These are phyloP conservation scores for Coffea eugenioides DNA, from an alignment of 257 asterid species.

Conservation along the genomic window DNA sequence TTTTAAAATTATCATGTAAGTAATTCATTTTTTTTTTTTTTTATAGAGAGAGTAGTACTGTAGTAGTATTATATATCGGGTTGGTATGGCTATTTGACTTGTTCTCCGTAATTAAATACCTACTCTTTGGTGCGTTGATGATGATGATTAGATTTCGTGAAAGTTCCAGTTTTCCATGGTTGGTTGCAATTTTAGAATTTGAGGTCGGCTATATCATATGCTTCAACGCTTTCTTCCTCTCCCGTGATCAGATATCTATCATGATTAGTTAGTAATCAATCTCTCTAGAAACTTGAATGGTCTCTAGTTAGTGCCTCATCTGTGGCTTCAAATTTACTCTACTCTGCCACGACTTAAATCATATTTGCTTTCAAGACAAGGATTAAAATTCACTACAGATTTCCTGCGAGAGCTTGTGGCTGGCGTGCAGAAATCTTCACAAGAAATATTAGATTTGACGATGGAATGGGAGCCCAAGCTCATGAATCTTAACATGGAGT, in stretches of 20 bases:
- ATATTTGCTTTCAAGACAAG: neutral
- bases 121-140: neutral
- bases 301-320: neutral
- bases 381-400: too few species aligned
- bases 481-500: neutral
- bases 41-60: neutral
- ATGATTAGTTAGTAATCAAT: too few species aligned
- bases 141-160: neutral
- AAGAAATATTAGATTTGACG: too few species aligned
- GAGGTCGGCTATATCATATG: neutral
- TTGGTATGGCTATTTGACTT: neutral
- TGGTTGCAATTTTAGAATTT: neutral
- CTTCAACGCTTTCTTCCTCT: too few species aligned
- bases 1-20: neutral
- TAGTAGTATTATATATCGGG: neutral
- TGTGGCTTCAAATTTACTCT: neutral
- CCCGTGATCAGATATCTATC: too few species aligned
- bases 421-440: too few species aligned
- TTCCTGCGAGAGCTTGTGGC: too few species aligned
- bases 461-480: neutral
- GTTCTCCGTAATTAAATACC: conserved; percentile 1
- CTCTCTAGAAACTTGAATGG: neutral
- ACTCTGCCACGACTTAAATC: neutral
- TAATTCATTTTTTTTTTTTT: neutral
- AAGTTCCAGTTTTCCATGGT: neutral